Evolutionary conservation across 2,329 filamentous ascomycete species (phyloP).

Genomic region (Madurella mycetomatis): DNA sequence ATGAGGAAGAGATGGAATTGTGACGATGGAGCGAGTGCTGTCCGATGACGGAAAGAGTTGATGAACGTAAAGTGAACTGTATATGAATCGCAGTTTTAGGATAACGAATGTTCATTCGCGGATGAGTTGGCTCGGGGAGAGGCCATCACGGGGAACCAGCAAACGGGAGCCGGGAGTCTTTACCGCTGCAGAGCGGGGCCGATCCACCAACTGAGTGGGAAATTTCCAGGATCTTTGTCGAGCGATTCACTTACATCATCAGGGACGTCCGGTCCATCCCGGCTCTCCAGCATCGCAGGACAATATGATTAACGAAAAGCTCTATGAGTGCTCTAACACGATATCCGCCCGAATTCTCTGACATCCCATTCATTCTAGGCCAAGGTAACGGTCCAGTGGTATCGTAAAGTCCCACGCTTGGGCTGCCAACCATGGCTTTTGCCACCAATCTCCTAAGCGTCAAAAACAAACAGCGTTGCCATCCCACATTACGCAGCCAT

Average conservation of each 20-base stretch:
- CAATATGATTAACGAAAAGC: no score
- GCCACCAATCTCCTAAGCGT: neutral
- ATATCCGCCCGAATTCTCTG: no score
- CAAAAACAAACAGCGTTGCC: neutral
- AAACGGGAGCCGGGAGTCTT: neutral
- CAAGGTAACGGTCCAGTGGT: no score
- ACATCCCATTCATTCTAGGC: no score
- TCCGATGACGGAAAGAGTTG: neutral
- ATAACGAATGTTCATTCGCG: neutral
- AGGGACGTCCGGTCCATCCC: no score
- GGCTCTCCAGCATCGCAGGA: no score
- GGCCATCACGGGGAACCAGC: neutral
- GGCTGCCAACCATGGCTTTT: no score
- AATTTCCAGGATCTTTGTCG: neutral
- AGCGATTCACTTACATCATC: no score
- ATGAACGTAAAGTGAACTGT: neutral
- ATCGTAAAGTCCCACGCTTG: no score
- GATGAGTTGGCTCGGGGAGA: neutral
- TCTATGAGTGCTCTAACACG: no score
- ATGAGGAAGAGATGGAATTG: neutral
- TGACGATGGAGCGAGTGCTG: neutral
- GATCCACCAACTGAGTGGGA: neutral
- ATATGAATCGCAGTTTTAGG: neutral
- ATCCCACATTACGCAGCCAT: slow-evolving; percentile 33
- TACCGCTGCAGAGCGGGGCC: neutral